A percentile compares a stretch with the other conserved stretches of the same genome.
Evolutionary conservation across 73 alveolate species (phyloP).

Genomic region (Tetrahymena borealis): DNA sequence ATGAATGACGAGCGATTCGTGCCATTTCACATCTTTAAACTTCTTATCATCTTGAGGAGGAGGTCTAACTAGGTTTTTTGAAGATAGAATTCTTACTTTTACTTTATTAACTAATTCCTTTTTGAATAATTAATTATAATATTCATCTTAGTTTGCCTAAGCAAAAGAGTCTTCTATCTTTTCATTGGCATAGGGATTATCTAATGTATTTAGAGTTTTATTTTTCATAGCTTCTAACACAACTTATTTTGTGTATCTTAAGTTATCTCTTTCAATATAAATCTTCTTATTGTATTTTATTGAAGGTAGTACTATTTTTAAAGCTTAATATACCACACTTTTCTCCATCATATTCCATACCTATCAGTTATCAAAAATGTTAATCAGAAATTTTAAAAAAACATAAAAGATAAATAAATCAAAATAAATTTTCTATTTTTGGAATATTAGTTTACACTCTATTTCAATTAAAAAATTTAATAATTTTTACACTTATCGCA

Average conservation of each 20-base stretch:
- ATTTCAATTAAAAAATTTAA: too few relatives aligned
- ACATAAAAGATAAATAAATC: too few relatives aligned
- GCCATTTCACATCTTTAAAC: not conserved
- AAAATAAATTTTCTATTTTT: too few relatives aligned
- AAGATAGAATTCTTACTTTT: not conserved
- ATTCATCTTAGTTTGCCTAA: not conserved
- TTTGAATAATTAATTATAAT: not conserved
- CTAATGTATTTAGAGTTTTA: not conserved
- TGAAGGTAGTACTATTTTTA: not conserved
- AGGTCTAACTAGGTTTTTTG: not conserved
- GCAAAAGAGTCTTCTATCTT: not conserved
- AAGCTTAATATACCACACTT: not conserved
- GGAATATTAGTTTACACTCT: too few relatives aligned
- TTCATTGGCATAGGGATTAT: not conserved
- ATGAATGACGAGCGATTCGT: constrained; percentile 44
- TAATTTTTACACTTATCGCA: not conserved
- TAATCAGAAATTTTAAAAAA: too few relatives aligned
- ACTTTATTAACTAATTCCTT: not conserved
- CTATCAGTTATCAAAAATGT: too few relatives aligned
- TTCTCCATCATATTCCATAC: not conserved
- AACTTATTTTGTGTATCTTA: not conserved
- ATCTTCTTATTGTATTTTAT: not conserved
- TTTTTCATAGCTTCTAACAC: not conserved
- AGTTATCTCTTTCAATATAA: not conserved
- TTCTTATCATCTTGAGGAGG: not conserved